phyloP scores from a whole-genome alignment of 495 filamentous ascomycete genomes.

The Penicillium robsamsonii region DNA sequence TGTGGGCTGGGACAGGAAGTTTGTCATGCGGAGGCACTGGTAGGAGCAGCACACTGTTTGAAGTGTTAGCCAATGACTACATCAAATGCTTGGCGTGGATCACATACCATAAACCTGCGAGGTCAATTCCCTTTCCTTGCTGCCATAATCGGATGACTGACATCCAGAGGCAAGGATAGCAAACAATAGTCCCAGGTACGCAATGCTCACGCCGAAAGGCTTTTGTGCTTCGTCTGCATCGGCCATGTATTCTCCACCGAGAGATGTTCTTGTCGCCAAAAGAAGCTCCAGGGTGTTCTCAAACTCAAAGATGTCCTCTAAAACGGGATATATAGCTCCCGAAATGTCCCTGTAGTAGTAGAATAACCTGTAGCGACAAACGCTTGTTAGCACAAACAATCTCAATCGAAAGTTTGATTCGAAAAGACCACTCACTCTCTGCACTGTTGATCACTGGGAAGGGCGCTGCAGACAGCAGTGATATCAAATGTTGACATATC shows the following conservation, averaged over 20 bases:
- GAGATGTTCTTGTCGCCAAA: constrained; percentile 58
- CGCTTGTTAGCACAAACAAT: neutral
- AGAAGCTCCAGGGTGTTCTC: constrained; percentile 68
- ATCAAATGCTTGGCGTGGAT: neutral
- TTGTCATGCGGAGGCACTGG: constrained; percentile 61
- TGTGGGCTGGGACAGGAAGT: constrained; percentile 58
- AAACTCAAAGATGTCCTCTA: constrained; percentile 69
- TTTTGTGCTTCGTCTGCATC: constrained; percentile 35
- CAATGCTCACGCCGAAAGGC: constrained; percentile 61
- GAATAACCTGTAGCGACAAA: constrained; percentile 57
- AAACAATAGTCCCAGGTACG: constrained; percentile 69
- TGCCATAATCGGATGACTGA: constrained; percentile 71
- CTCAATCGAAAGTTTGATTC: neutral
- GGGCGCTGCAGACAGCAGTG: constrained; percentile 66
- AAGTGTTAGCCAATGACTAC: neutral
- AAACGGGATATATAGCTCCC: constrained; percentile 78
- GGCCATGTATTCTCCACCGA: constrained; percentile 41
- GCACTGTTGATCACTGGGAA: constrained; percentile 64
- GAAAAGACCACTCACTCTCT: constrained; percentile 52
- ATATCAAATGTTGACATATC: constrained; percentile 70
- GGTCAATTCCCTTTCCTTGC: constrained; percentile 55
- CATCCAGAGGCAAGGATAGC: constrained; percentile 76
- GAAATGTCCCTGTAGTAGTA: constrained; percentile 75
- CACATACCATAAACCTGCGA: constrained; percentile 57
- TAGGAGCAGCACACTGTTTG: constrained; percentile 57